Evolutionary conservation across 2,329 filamentous ascomycete genomes (phyloP), one percentile per base, ranked within the genome.

Genomic region (Penicillium sp.): DNA sequence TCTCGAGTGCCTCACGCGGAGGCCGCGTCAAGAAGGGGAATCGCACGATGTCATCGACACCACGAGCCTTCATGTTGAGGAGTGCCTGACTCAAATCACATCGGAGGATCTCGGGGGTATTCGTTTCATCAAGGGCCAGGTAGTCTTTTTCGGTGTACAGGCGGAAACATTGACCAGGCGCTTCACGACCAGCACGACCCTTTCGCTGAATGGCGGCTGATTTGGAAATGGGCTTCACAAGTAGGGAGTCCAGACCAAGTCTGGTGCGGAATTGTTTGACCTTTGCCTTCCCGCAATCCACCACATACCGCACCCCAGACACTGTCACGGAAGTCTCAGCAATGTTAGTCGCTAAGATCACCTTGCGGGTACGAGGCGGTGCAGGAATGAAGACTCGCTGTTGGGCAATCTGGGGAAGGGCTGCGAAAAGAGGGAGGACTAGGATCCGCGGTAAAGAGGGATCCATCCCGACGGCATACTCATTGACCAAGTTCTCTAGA

Each of bases 271-370:
- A 99, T 62, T 96, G 89, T 75, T 97, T 97, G 61, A 95, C 84
- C 71, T 99, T 99, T 8, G 89, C 90, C 67, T 97, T 97, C 44
- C 94, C 94, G 53, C 89, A 89, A 69, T 99, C 94, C 20, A 99
- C 83, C 9, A 99, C 93, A 64, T 89, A 94, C 4, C 90, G 85
- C 6, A 99, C 92, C 2, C 94, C 94, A 0, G 93, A 89, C 0
- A 99, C 92, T 0, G 94, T 99, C 56, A 99, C 89, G 1, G 94
- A 97, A 0, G 94, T 97, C 73, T 99, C 94, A n/a, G 94, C 94
- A 66, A 99, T 97, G 68, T 99, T 99, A 14, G 94, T 99, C 0
- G 92, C 88, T 0, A 99, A 79, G 0, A 99, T 92, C 12, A 97
- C 82, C 69, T 97, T 97, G 42, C 94, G 84, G 0, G 90, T 95